phyloP scores from a whole-genome alignment of 2,329 filamentous ascomycete species.

The Westerdykella ornata region DNA sequence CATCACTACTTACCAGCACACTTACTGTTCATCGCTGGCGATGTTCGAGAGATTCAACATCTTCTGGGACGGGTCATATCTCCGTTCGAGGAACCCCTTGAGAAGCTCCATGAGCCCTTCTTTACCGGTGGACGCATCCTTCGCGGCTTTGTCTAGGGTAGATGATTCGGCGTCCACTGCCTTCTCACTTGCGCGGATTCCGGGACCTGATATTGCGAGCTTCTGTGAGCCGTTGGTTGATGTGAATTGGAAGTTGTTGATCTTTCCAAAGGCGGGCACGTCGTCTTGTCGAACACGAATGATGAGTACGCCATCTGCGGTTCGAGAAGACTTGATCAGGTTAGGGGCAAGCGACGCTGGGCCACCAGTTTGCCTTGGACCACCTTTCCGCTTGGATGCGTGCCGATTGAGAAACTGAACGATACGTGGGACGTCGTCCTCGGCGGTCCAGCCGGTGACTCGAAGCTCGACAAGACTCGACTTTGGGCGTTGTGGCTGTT shows the following conservation, averaged over 20 bases:
- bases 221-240: constrained; percentile 30
- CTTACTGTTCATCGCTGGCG: constrained; percentile 52
- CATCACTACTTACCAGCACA: no score
- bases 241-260: constrained; percentile 38
- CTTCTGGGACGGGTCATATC: constrained; percentile 67
- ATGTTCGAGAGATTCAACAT: constrained; percentile 78
- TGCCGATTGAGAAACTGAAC: constrained; percentile 36
- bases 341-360: constrained; percentile 16
- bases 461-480: constrained; percentile 26
- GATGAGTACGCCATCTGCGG: constrained; percentile 33
- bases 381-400: constrained; percentile 28
- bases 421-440: constrained; percentile 29
- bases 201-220: constrained; percentile 14
- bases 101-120: constrained; percentile 62
- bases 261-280: constrained; percentile 28
- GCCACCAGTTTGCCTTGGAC: not conserved
- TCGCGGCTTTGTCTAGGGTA: constrained; percentile 20
- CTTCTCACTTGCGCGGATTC: constrained; percentile 6
- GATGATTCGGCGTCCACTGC: constrained; percentile 2
- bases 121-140: not conserved
- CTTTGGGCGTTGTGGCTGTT: constrained; percentile 1
- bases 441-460: constrained; percentile 38
- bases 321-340: constrained; percentile 34
- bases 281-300: constrained; percentile 36
- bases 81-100: constrained; percentile 61